Base-by-base conservation (phyloP, 176 grass and related monocot species). In the Eremochloa ophiuroides region DNA sequence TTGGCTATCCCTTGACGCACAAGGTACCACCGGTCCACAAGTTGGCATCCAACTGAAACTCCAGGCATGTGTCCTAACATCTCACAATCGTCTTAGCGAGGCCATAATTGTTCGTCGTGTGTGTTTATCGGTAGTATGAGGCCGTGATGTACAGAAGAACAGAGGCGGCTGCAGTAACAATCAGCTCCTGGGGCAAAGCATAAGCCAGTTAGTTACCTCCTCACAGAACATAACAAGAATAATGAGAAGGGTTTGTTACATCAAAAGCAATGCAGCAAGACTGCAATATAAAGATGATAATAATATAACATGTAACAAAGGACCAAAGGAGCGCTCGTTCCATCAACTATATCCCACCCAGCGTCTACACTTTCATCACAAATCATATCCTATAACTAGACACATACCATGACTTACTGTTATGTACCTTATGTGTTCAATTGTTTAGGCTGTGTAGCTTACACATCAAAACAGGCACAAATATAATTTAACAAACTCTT, bases 51-150 rank as follows among this genome's bases (percentile, higher is more conserved):
- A 5, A 82, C 15, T 46, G 39, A 88, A 84, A 51, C 62, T 75
- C n/a, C 0, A 51, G 48, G 23, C 18, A 62, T 18, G 43, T 72
- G n/a, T n/a, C 33, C 82, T 37, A 76, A 81, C 33, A 56, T 71
- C 70, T 33, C 58, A 13, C 28, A 11, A 38, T 43, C 42, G 14
- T 82, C 64, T 77, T 66, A 72, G 23, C 37, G 56, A 72, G 16
- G 23, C 14, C 4, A 11, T 60, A 72, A 18, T 71, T 47, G 37
- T 42, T 81, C 5, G 6, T 5, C 23, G 2, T 37, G 68, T 42
- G 7, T 79, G 46, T 65, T 79, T 58, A 89, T 39, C 87, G 53
- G 72, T 89, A 89, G 72, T 81, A 85, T 12, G 87, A 89, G 64
- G 82, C 77, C 16, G 82, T 85, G 35, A 85, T 76, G 64, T 75